Conservation (phyloP, 371 early-diverging fungal genomes). For the Mucor indicus region DNA sequence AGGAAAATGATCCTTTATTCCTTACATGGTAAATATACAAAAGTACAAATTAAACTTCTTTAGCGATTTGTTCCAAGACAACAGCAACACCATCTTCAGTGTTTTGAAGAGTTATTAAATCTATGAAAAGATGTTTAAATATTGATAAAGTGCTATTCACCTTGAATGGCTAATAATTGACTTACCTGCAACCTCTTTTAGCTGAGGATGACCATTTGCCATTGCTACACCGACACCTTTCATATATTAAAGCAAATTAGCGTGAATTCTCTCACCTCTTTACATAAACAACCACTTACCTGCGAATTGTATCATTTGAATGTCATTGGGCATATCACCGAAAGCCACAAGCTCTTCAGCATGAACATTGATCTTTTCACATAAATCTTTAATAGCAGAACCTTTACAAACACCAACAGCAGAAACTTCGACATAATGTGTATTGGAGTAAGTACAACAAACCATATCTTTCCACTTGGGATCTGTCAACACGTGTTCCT, state of each 20-base stretch:
- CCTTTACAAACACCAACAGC: conserved; percentile 53
- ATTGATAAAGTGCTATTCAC: too few species aligned
- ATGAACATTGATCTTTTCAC: conserved; percentile 23
- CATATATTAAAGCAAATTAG: too few species aligned
- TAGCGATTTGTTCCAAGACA: conserved; percentile 35
- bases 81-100: conserved; percentile 34
- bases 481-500: conserved; percentile 23
- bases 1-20: too few species aligned
- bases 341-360: conserved; percentile 43
- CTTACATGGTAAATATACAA: too few species aligned
- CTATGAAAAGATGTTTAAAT: too few species aligned
- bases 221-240: conserved; percentile 34
- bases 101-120: conserved; percentile 25
- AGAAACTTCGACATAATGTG: conserved; percentile 47
- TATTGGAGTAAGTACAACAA: conserved; percentile 40
- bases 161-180: too few species aligned
- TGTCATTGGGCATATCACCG: conserved; percentile 54
- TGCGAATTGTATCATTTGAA: conserved; percentile 49
- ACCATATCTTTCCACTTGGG: conserved; percentile 22
- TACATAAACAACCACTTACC: conserved; percentile 26
- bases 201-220: conserved; percentile 32
- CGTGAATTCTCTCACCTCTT: too few species aligned
- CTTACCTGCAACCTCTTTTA: conserved; percentile 33
- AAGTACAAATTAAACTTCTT: too few species aligned
- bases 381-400: conserved; percentile 36